Conservation (phyloP, 495 filamentous ascomycete genomes). For the Margaritispora aquatica region DNA sequence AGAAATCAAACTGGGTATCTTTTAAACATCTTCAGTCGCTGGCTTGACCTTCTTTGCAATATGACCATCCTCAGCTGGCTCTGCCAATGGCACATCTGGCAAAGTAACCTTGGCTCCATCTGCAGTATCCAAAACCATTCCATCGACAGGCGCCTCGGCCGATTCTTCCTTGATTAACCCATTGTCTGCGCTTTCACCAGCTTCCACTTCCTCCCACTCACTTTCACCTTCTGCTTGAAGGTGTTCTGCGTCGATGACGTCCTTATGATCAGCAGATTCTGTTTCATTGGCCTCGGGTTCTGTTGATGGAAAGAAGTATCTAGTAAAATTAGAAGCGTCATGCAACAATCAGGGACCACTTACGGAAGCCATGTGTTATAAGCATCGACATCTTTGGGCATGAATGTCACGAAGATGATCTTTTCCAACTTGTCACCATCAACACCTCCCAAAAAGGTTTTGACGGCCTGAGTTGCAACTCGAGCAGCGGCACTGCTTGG, state of each 20-base stretch:
- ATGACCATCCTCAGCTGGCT: background rate
- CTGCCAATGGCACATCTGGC: background rate
- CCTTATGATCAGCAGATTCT: background rate
- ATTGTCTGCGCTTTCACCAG: constrained; percentile 18
- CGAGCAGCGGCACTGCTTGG: constrained; percentile 65
- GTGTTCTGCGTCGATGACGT: background rate
- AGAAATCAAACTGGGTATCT: too few species aligned
- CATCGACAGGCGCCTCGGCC: background rate
- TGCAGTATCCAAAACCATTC: background rate
- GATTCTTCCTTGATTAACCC: constrained; percentile 9
- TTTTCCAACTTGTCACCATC: constrained; percentile 55
- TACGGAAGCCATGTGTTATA: constrained; percentile 70
- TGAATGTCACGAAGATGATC: constrained; percentile 78
- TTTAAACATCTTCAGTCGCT: too few species aligned
- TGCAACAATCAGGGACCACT: constrained; percentile 29
- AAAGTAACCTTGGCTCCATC: background rate
- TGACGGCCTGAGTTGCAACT: constrained; percentile 61
- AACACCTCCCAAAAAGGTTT: constrained; percentile 58
- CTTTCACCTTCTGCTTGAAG: constrained; percentile 6
- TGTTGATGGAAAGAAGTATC: constrained; percentile 19
- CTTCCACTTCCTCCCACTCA: constrained; percentile 26
- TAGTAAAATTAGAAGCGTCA: constrained; percentile 3
- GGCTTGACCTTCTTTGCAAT: background rate
- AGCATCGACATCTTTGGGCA: constrained; percentile 64
- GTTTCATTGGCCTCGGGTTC: background rate